These are phyloP conservation scores for Fusarium ambrosium DNA, from an alignment of 2,329 filamentous ascomycete species.

Conservation along the genomic window DNA sequence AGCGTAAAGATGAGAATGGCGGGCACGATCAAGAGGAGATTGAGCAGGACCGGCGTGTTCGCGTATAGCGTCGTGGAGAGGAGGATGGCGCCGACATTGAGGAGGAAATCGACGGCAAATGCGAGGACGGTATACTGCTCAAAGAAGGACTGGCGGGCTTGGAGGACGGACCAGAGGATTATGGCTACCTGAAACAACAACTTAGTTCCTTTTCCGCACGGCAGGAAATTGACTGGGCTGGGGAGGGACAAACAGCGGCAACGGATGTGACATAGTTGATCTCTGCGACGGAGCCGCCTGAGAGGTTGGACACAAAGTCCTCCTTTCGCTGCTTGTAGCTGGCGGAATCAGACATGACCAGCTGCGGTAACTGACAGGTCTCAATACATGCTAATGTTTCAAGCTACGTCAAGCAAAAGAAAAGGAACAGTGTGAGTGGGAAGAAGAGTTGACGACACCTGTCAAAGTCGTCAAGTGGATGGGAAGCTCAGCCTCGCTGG, in stretches of 20 bases:
- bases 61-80: constrained; percentile 91
- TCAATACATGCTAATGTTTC: constrained; percentile 28
- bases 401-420: constrained; percentile 4
- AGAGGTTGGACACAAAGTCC: constrained; percentile 92
- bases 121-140: constrained; percentile 77
- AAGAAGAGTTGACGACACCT: constrained; percentile 39
- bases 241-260: constrained; percentile 74
- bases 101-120: constrained; percentile 83
- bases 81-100: constrained; percentile 86
- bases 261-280: constrained; percentile 89
- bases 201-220: constrained; percentile 28
- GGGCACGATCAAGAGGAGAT: constrained; percentile 79
- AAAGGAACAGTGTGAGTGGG: constrained; percentile 4
- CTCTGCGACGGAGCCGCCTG: constrained; percentile 85
- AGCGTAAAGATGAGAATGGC: constrained; percentile 73
- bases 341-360: constrained; percentile 55
- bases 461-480: constrained; percentile 32
- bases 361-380: constrained; percentile 9
- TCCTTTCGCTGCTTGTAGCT: constrained; percentile 94
- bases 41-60: constrained; percentile 78
- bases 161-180: constrained; percentile 89
- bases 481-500: constrained; percentile 43
- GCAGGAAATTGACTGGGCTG: not conserved
- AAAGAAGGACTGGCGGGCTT: constrained; percentile 88
- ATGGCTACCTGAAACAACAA: constrained; percentile 74